phyloP scores from a whole-genome alignment of 768 basidiomycete species.

The Mycena maculata region DNA sequence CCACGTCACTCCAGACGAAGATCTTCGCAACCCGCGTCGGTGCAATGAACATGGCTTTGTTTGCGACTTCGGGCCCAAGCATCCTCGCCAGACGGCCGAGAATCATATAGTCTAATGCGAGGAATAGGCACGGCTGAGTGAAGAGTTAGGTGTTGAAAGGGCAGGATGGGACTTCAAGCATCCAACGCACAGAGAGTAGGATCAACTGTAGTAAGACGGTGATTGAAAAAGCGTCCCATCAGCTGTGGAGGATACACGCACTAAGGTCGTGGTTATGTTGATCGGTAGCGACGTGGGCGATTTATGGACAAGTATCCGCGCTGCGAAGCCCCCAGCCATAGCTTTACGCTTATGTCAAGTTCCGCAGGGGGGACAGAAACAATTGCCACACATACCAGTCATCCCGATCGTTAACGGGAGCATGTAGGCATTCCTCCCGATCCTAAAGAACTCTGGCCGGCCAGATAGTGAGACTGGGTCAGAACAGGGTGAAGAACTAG shows the following conservation, averaged over 20 bases:
- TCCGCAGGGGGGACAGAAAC: not conserved
- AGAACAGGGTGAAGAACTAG: too few species aligned
- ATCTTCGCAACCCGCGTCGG: constrained; percentile 5
- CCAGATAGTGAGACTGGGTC: too few species aligned
- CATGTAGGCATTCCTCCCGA: constrained; percentile 8
- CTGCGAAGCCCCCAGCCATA: constrained; percentile 11
- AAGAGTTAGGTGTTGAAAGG: too few species aligned
- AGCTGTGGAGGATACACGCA: not conserved
- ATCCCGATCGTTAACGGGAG: constrained; percentile 3
- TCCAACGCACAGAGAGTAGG: constrained; percentile 10
- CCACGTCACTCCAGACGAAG: constrained; percentile 21
- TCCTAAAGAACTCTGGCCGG: constrained; percentile 14
- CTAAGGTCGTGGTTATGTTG: constrained; percentile 5
- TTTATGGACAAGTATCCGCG: not conserved
- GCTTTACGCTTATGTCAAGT: not conserved
- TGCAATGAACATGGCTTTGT: not conserved
- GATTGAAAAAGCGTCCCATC: not conserved
- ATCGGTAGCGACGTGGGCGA: not conserved
- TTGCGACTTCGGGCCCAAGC: not conserved
- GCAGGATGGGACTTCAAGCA: not conserved
- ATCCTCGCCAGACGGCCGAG: not conserved
- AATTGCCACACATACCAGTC: not conserved
- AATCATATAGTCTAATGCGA: not conserved
- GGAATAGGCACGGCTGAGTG: not conserved
- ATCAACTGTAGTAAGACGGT: not conserved